Evolutionary conservation across 2,329 filamentous ascomycete species (phyloP).

Genomic region (Alternaria atra): DNA sequence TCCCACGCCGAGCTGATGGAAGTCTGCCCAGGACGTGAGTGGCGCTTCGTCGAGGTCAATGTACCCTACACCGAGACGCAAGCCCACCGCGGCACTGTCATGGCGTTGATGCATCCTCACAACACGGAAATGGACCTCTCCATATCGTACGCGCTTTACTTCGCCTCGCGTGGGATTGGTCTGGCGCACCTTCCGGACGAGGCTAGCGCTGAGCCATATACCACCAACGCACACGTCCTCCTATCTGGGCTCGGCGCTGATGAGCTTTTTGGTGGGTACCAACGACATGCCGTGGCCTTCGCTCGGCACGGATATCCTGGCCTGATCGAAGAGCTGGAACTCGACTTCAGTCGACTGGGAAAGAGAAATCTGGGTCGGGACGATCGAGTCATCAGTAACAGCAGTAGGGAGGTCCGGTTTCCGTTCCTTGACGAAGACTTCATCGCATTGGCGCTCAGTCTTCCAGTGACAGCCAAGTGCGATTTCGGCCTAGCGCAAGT

Average conservation of each 20-base stretch:
- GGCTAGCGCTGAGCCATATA: slow-evolving; percentile 58
- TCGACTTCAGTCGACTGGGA: slow-evolving; percentile 86
- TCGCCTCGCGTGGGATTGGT: slow-evolving; percentile 81
- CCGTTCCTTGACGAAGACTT: slow-evolving; percentile 90
- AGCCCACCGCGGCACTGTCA: slow-evolving; percentile 72
- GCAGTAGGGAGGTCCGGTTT: slow-evolving; percentile 87
- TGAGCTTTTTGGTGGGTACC: slow-evolving; percentile 94
- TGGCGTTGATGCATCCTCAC: slow-evolving; percentile 86
- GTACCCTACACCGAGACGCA: slow-evolving; percentile 80
- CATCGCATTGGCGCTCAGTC: slow-evolving; percentile 78
- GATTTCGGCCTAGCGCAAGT: slow-evolving; percentile 69
- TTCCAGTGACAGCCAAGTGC: slow-evolving; percentile 85
- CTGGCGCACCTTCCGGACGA: slow-evolving; percentile 45
- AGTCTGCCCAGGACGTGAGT: slow-evolving; percentile 74
- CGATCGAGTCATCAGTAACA: slow-evolving; percentile 88
- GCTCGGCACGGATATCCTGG: slow-evolving; percentile 72
- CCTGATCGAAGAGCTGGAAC: slow-evolving; percentile 80
- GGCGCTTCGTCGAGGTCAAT: slow-evolving; percentile 88
- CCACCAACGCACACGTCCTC: slow-evolving; percentile 79
- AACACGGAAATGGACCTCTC: slow-evolving; percentile 99
- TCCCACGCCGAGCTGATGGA: slow-evolving; percentile 77
- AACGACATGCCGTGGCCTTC: slow-evolving; percentile 82
- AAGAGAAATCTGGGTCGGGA: slow-evolving; percentile 95
- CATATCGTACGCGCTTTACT: slow-evolving; percentile 93
- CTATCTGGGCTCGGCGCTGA: slow-evolving; percentile 94